phyloP scores from a whole-genome alignment of 2,329 filamentous ascomycete genomes.

The Aspergillus oerlinghausenensis region DNA sequence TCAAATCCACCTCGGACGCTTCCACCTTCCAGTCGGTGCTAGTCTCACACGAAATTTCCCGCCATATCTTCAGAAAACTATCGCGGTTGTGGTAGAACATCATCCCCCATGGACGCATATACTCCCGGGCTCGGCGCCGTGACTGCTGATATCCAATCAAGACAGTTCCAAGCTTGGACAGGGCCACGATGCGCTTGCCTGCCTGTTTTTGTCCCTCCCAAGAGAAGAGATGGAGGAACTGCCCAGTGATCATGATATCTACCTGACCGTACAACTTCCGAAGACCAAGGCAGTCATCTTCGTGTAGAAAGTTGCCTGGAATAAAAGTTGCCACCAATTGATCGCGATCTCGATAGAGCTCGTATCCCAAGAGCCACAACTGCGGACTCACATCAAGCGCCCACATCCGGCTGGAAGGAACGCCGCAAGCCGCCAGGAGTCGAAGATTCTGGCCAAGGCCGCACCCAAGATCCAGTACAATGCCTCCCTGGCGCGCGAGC shows the following conservation, averaged over 20 bases:
- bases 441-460: too few relatives aligned
- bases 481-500: too few relatives aligned
- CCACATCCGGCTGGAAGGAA: too few relatives aligned
- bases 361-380: too few relatives aligned
- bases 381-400: too few relatives aligned
- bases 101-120: slow-evolving; percentile 3
- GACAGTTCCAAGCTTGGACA: slow-evolving; percentile 1
- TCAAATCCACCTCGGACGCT: not conserved
- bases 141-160: slow-evolving; percentile 4
- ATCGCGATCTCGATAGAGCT: too few relatives aligned
- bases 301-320: too few relatives aligned
- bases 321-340: too few relatives aligned
- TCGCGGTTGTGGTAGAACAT: slow-evolving; percentile 4
- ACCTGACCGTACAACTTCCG: not conserved
- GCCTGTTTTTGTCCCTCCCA: slow-evolving; percentile 3
- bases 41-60: not conserved
- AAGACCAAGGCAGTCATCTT: too few relatives aligned
- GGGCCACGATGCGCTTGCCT: slow-evolving; percentile 1
- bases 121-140: not conserved
- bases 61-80: not conserved
- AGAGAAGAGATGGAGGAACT: slow-evolving; percentile 7
- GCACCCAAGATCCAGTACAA: too few relatives aligned
- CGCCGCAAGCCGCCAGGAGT: too few relatives aligned
- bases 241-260: slow-evolving; percentile 3
- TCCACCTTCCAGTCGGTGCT: not conserved